A percentile compares a stretch with the other conserved stretches of the same genome.
Conservation (phyloP, 352 stramenopile species). For the Phytopythium chamaehyphon region DNA sequence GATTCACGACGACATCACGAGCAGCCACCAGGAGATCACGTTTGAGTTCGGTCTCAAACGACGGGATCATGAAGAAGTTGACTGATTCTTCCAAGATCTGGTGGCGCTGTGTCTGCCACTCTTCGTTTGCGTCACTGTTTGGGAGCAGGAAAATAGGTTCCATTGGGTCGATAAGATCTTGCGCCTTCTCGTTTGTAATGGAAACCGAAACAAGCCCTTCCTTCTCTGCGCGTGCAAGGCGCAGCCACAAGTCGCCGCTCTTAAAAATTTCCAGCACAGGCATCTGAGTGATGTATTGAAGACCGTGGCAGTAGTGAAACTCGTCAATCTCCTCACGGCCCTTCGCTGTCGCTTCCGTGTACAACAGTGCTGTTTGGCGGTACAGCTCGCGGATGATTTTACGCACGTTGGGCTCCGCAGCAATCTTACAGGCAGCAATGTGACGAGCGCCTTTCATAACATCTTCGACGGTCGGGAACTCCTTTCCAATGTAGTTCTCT, state of each 20-base stretch:
- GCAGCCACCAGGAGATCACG: constrained; percentile 69
- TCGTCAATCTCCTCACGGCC: constrained; percentile 86
- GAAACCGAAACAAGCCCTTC: constrained; percentile 75
- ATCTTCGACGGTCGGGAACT: constrained; percentile 82
- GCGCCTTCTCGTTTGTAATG: constrained; percentile 77
- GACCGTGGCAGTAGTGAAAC: constrained; percentile 82
- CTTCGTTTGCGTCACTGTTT: constrained; percentile 58
- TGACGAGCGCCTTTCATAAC: constrained; percentile 88
- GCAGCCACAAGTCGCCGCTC: constrained; percentile 72
- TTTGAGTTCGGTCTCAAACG: constrained; percentile 84
- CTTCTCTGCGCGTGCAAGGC: constrained; percentile 76
- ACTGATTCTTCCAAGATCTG: constrained; percentile 83
- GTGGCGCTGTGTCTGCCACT: constrained; percentile 84
- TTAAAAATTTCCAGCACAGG: constrained; percentile 77
- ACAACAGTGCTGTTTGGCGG: constrained; percentile 68
- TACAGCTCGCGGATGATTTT: constrained; percentile 85
- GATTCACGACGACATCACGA: constrained; percentile 69
- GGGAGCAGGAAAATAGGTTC: constrained; percentile 63
- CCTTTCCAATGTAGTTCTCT: constrained; percentile 77
- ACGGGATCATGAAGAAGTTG: constrained; percentile 78
- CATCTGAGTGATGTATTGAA: constrained; percentile 87
- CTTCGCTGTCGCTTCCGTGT: constrained; percentile 74
- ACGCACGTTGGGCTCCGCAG: constrained; percentile 79
- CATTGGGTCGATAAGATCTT: constrained; percentile 81
- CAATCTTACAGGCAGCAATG: constrained; percentile 82